Evolutionary conservation across 2,329 filamentous ascomycete species (phyloP).

Genomic region (Fusarium sp.): DNA sequence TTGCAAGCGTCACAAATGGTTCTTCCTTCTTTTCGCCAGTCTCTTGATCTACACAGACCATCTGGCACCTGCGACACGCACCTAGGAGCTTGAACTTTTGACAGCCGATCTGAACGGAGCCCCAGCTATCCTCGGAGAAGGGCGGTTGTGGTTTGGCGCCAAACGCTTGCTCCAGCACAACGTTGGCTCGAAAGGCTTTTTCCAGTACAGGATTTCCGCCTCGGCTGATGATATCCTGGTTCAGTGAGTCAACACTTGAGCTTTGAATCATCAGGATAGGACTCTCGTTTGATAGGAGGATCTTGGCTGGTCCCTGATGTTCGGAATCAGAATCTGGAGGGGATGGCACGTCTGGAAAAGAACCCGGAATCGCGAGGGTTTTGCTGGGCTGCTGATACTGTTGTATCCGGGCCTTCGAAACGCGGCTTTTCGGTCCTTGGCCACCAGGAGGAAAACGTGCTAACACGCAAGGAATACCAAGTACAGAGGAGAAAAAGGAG

Average conservation of each 20-base stretch:
- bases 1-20: conserved; percentile 87
- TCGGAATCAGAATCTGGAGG: conserved; percentile 67
- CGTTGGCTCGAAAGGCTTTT: conserved; percentile 87
- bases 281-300: conserved; percentile 91
- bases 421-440: conserved; percentile 66
- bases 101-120: conserved; percentile 69
- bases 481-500: conserved; percentile 76
- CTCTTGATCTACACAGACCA: conserved; percentile 92
- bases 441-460: conserved; percentile 82
- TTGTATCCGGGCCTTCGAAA: conserved; percentile 76
- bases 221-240: conserved; percentile 71
- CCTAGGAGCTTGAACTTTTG: conserved; percentile 77
- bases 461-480: conserved; percentile 83
- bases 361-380: conserved; percentile 56
- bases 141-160: conserved; percentile 56
- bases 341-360: conserved; percentile 63
- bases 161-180: conserved; percentile 69
- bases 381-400: conserved; percentile 57
- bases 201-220: conserved; percentile 72
- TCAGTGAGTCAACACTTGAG: conserved; percentile 81
- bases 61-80: conserved; percentile 88
- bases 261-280: conserved; percentile 87
- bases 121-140: conserved; percentile 86
- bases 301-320: conserved; percentile 55
- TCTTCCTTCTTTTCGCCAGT: conserved; percentile 82